phyloP scores from a whole-genome alignment of 768 basidiomycete species.

The Kwoniella europaea region DNA sequence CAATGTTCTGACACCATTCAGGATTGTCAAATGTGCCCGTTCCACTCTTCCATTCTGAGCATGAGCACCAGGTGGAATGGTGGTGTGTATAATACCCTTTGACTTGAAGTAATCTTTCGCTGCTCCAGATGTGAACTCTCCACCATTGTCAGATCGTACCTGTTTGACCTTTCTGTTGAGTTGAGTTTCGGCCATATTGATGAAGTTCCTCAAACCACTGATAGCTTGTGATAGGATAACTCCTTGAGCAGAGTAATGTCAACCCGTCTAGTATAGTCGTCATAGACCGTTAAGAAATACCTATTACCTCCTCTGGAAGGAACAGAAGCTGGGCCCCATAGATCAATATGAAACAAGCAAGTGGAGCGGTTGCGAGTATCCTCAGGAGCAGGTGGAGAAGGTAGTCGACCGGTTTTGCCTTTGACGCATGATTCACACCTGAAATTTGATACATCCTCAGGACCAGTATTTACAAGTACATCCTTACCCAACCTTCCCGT shows the following conservation, averaged over 20 bases:
- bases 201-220: neutral
- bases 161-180: slow-evolving; percentile 11
- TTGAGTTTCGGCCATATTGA: slow-evolving; percentile 13
- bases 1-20: slow-evolving; percentile 30
- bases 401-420: slow-evolving; percentile 8
- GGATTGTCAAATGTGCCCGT: slow-evolving; percentile 29
- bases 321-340: slow-evolving; percentile 7
- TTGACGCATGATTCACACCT: slow-evolving; percentile 3
- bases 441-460: neutral
- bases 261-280: slow-evolving; percentile 6
- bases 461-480: slow-evolving; percentile 1
- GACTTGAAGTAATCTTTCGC: slow-evolving; percentile 5
- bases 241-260: slow-evolving; percentile 8
- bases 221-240: slow-evolving; percentile 8
- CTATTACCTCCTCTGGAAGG: slow-evolving; percentile 13
- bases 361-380: slow-evolving; percentile 2
- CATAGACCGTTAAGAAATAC: slow-evolving; percentile 9
- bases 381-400: neutral
- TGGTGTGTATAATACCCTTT: slow-evolving; percentile 8
- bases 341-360: slow-evolving; percentile 5
- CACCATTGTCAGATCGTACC: slow-evolving; percentile 19
- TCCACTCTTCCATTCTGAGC: slow-evolving; percentile 37
- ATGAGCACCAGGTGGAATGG: slow-evolving; percentile 32
- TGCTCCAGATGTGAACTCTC: slow-evolving; percentile 8
- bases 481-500: slow-evolving; percentile 5